phyloP scores from a whole-genome alignment of 306 rosid genomes.

The Betula pendula region DNA sequence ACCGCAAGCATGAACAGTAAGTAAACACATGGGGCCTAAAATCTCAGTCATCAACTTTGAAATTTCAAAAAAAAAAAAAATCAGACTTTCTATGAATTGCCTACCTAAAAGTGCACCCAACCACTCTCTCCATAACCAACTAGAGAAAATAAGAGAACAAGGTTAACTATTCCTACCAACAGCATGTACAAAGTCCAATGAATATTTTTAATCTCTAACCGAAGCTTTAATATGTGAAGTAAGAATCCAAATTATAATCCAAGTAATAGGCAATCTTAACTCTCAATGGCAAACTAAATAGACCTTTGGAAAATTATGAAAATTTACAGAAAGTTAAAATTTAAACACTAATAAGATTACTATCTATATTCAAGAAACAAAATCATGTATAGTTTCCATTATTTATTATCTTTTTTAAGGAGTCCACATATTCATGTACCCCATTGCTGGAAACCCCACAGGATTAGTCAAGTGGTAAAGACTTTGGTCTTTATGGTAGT shows the following conservation, averaged over 20 bases:
- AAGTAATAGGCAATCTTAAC: neutral
- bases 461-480: no score
- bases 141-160: neutral
- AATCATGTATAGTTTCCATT: no score
- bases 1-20: neutral
- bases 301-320: neutral
- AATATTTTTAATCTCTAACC: neutral
- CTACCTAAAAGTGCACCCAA: neutral
- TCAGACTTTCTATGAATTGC: neutral
- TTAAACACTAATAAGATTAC: neutral
- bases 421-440: no score
- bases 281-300: neutral
- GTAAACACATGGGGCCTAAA: neutral
- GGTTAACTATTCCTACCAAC: neutral
- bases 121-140: neutral
- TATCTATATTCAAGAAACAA: no score
- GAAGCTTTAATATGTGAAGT: neutral
- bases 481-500: no score
- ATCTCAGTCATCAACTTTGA: neutral
- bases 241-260: neutral
- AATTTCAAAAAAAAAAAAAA: neutral
- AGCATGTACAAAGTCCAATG: neutral
- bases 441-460: no score
- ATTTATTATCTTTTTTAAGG: no score
- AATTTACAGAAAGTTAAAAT: neutral